Conservation (phyloP, 2,329 filamentous ascomycete species). For the Ploettnerulaceae sp. region DNA sequence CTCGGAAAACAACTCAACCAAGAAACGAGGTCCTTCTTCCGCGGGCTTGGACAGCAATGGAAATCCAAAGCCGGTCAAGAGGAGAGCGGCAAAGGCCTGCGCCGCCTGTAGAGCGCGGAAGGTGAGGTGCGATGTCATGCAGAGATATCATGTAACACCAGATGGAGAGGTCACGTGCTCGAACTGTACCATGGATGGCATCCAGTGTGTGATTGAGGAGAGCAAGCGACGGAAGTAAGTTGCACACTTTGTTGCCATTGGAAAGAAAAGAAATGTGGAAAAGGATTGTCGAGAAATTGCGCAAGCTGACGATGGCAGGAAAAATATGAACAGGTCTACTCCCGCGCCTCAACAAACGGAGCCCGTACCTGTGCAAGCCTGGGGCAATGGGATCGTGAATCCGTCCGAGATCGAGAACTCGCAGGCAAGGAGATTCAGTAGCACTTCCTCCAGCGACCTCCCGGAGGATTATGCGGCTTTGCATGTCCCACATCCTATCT, state of each 20-base stretch:
- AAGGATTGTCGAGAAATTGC: conserved; percentile 17
- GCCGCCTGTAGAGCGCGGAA: conserved; percentile 85
- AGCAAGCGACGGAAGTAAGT: conserved; percentile 65
- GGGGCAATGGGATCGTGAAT: conserved; percentile 26
- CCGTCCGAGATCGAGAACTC: conserved; percentile 27
- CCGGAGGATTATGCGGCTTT: conserved; percentile 16
- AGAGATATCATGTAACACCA: conserved; percentile 42
- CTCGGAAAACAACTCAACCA: background rate
- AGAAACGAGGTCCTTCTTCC: conserved; percentile 22
- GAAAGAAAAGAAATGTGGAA: background rate
- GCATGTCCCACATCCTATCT: conserved; percentile 32
- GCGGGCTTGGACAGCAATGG: conserved; percentile 23
- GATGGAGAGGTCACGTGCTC: conserved; percentile 31
- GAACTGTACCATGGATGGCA: conserved; percentile 40
- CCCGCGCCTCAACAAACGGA: conserved; percentile 10
- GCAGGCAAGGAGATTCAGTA: conserved; percentile 26
- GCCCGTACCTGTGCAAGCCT: conserved; percentile 12
- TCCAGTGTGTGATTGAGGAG: conserved; percentile 49
- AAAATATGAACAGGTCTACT: conserved; percentile 26
- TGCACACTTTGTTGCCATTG: background rate
- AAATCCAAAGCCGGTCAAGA: conserved; percentile 47
- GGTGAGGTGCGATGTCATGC: conserved; percentile 89
- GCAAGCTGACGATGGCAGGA: no score
- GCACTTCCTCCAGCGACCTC: conserved; percentile 19
- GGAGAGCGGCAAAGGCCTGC: conserved; percentile 86